These are phyloP conservation scores for Mycena maculata DNA, from an alignment of 768 basidiomycete species.

Conservation along the genomic window DNA sequence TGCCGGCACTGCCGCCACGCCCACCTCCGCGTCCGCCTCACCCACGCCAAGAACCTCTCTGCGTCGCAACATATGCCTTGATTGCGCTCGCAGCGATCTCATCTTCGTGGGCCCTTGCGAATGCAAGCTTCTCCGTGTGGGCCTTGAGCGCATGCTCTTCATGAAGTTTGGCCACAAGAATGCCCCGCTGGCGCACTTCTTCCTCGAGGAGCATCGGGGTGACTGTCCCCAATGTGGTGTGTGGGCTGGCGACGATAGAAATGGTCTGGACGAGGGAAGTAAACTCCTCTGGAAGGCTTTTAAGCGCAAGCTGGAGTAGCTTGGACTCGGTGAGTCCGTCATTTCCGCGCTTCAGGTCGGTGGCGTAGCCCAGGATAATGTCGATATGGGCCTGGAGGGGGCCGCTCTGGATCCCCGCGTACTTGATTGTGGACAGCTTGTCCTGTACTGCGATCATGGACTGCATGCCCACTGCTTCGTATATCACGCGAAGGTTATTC, in stretches of 20 bases:
- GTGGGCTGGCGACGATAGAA: neutral
- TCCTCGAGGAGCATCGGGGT: constrained; percentile 1
- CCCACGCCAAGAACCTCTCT: neutral
- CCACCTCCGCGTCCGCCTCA: constrained; percentile 1
- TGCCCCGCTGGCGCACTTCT: neutral
- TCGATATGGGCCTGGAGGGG: neutral
- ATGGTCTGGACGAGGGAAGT: neutral
- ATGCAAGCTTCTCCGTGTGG: neutral
- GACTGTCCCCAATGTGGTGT: neutral
- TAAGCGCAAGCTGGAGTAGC: neutral
- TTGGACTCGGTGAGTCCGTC: neutral
- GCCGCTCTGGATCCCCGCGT: neutral
- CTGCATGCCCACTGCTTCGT: constrained; percentile 1
- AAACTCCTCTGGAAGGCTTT: constrained; percentile 1
- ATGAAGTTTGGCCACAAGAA: neutral
- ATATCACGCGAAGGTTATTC: neutral
- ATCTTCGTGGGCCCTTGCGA: neutral
- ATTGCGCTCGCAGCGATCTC: neutral
- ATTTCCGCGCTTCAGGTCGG: neutral
- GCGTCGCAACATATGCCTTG: constrained; percentile 2
- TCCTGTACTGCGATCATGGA: neutral
- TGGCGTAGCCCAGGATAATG: neutral
- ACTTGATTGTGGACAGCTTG: neutral
- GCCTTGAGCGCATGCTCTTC: constrained; percentile 1
- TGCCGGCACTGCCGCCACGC: neutral